phyloP scores from a whole-genome alignment of 768 basidiomycete species.

The Rhodosporidiobolus odoratus region DNA sequence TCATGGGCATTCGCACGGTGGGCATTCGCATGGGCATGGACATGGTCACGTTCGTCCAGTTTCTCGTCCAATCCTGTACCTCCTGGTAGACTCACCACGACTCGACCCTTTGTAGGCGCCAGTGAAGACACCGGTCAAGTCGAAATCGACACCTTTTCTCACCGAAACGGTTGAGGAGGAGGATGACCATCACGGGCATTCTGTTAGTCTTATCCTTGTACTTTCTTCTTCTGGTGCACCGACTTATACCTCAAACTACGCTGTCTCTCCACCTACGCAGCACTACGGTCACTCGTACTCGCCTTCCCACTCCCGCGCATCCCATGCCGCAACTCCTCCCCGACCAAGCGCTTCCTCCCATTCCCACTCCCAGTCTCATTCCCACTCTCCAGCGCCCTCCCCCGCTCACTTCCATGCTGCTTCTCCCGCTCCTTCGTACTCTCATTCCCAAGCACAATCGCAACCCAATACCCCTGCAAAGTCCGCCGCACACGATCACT shows the following conservation, averaged over 20 bases:
- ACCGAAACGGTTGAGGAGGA: constrained; percentile 16
- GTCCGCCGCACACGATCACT: not conserved
- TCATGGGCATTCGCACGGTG: constrained; percentile 43
- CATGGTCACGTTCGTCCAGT: not conserved
- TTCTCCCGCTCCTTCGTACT: not conserved
- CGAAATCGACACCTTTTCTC: constrained; percentile 29
- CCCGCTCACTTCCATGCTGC: not conserved
- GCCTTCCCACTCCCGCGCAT: not conserved
- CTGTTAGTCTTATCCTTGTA: constrained; percentile 1
- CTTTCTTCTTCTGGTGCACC: too few species aligned
- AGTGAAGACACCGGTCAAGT: not conserved
- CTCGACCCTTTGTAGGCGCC: not conserved
- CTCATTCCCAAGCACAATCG: constrained; percentile 13
- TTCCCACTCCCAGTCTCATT: not conserved
- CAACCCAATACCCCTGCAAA: constrained; percentile 36
- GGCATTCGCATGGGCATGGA: constrained; percentile 35
- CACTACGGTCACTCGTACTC: constrained; percentile 21
- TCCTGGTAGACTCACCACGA: too few species aligned
- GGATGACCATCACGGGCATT: constrained; percentile 15
- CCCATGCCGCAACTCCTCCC: not conserved
- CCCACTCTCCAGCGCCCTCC: constrained; percentile 3
- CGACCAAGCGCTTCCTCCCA: not conserved
- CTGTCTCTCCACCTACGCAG: not conserved
- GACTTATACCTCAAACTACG: not conserved
- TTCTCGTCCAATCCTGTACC: not conserved